phyloP scores from a whole-genome alignment of 306 rosid species.

The Rosa chinensis region DNA sequence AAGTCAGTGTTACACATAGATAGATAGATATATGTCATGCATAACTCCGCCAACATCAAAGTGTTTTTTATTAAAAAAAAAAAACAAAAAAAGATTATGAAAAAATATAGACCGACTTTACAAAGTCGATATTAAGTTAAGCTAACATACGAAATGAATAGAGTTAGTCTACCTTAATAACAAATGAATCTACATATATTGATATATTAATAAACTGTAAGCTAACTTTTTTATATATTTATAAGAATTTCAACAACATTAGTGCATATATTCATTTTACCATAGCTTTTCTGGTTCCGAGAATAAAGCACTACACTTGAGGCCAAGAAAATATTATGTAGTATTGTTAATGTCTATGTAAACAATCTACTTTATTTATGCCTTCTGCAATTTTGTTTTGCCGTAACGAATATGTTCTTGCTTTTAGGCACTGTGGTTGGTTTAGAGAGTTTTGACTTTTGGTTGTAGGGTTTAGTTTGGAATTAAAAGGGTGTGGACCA shows the following conservation, averaged over 20 bases:
- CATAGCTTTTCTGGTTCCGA: background rate
- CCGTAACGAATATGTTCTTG: constrained; percentile 16
- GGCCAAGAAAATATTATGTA: background rate
- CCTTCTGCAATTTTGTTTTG: constrained; percentile 6
- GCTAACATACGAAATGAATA: no score
- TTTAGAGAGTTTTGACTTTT: constrained; percentile 10
- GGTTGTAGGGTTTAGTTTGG: constrained; percentile 1
- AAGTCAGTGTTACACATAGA: background rate
- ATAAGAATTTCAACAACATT: background rate
- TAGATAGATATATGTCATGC: background rate
- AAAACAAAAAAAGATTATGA: no score
- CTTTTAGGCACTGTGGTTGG: constrained; percentile 19
- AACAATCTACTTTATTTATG: background rate
- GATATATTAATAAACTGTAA: no score
- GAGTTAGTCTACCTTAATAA: background rate
- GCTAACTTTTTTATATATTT: no score
- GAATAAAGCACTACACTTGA: background rate
- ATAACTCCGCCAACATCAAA: background rate
- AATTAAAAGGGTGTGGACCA: constrained; percentile 9
- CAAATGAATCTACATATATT: background rate
- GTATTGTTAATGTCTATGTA: background rate
- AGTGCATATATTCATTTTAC: background rate
- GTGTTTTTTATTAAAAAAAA: background rate
- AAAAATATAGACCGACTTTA: no score
- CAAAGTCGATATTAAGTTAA: no score